Evolutionary conservation across 352 stramenopile species (phyloP).

Genomic region (Globisporangium splendens): DNA sequence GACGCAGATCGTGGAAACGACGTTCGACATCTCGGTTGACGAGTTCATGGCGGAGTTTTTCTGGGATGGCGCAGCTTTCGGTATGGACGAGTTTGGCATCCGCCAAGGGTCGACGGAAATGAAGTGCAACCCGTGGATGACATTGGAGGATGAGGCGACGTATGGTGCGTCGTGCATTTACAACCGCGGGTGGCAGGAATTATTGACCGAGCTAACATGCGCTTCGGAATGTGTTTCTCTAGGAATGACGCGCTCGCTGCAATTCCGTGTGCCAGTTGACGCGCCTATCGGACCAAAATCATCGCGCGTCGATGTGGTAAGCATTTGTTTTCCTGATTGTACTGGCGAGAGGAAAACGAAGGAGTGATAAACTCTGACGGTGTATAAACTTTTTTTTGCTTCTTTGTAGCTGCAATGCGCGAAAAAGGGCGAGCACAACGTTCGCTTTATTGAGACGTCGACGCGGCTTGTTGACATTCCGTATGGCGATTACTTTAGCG

Average conservation of each 20-base stretch:
- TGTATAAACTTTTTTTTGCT: neutral
- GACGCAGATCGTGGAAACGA: slow-evolving; percentile 58
- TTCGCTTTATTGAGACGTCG: slow-evolving; percentile 66
- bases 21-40: slow-evolving; percentile 59
- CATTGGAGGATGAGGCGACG: slow-evolving; percentile 33
- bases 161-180: slow-evolving; percentile 24
- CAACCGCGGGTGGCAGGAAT: neutral
- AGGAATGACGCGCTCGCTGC: slow-evolving; percentile 62
- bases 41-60: slow-evolving; percentile 72
- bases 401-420: slow-evolving; percentile 54
- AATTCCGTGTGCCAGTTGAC: slow-evolving; percentile 75
- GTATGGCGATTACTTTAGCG: slow-evolving; percentile 86
- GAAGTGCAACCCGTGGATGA: slow-evolving; percentile 62
- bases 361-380: too few species aligned
- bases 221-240: slow-evolving; percentile 2
- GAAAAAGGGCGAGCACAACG: slow-evolving; percentile 35
- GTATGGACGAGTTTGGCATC: slow-evolving; percentile 58
- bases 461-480: slow-evolving; percentile 81
- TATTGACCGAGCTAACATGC: neutral
- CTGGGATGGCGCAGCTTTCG: slow-evolving; percentile 63
- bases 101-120: slow-evolving; percentile 72
- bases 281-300: slow-evolving; percentile 80
- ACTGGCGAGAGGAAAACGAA: too few species aligned
- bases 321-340: slow-evolving; percentile 1
- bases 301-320: slow-evolving; percentile 73